Conservation (phyloP, 2,329 filamentous ascomycete species). For the Phyllosticta citribraziliensis region DNA sequence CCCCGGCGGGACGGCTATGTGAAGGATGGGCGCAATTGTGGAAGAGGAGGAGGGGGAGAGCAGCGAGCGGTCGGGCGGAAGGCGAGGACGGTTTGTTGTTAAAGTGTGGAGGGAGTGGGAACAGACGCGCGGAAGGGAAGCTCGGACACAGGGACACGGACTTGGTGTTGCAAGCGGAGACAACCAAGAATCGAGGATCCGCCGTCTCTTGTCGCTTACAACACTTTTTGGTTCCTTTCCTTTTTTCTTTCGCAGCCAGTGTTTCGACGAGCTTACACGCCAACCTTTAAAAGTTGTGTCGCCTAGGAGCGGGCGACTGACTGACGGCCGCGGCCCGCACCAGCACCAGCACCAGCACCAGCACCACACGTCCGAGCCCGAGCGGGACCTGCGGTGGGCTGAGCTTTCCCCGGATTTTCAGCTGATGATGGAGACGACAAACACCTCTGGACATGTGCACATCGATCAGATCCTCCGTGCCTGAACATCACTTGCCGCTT, state of each 20-base stretch:
- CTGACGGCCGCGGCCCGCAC: background rate
- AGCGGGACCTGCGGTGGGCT: background rate
- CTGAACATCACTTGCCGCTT: slow-evolving; percentile 11
- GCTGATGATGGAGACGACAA: background rate
- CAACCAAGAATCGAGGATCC: slow-evolving; percentile 5
- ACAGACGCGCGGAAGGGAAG: slow-evolving; percentile 4
- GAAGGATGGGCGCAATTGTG: background rate
- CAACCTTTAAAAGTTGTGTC: background rate
- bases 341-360: background rate
- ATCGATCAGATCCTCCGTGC: slow-evolving; percentile 1
- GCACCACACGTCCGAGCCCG: background rate
- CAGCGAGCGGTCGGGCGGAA: background rate
- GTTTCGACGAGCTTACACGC: background rate
- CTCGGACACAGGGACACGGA: slow-evolving; percentile 5
- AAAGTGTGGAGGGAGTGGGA: background rate
- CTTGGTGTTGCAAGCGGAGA: slow-evolving; percentile 9
- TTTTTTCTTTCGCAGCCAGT: background rate
- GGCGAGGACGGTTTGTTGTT: background rate
- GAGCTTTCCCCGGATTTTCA: slow-evolving; percentile 7
- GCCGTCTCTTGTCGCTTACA: background rate
- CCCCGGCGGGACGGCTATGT: slow-evolving; percentile 1
- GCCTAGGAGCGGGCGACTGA: background rate
- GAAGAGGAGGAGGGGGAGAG: background rate
- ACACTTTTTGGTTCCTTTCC: background rate
- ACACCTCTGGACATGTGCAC: background rate